Evolutionary conservation across 1,284 basidiomycete species (phyloP), one percentile per base, ranked within the genome.

Genomic region (Leccinum subrobustum): DNA sequence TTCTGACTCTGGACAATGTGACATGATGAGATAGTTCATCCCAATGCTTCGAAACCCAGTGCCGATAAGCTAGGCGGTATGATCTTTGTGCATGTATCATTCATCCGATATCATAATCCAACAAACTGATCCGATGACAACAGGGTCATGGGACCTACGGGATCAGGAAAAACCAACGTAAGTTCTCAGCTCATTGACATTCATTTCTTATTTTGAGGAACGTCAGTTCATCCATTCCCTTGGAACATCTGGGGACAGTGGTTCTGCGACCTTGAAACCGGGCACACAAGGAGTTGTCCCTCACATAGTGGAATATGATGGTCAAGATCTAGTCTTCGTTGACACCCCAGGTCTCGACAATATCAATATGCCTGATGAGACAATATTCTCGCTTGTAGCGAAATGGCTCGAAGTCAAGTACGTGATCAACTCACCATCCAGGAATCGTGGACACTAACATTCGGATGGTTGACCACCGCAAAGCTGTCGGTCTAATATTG

Each of bases 91-190:
- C 9, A 42, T 16, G 58, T 59, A 60, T 6, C 20, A 11, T 27
- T 52, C 5, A 11, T 31, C 25, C 16, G 56, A 58, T 6, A 20
- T 51, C 1, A n/a, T 12, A 9, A 18, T 18, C 18, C 48, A 7
- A 9, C 4, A 44, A 18, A 44, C 33, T 23, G 6, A 31, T 35
- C 20, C 4, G 25, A 25, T 9, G 12, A 25, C 52, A 37, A 62
- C n/a, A 66, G 59, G 3, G 14, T 57, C 2, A 60, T 67, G 37
- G 65, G 59, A 16, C 35, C 42, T 5, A 64, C 58, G n/a, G 65
- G 64, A 23, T 56, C 62, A 4, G 64, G 65, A 14, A 65, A 66
- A 25, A 64, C 62, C 2, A 61, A 39, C 20, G 62, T 64, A 33
- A 62, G 55, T 31, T 5, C 3, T 12, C 8, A 20, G 20, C 3